These are phyloP conservation scores for Aspergillus calidoustus DNA, from an alignment of 2,329 filamentous ascomycete genomes.

Conservation along the genomic window DNA sequence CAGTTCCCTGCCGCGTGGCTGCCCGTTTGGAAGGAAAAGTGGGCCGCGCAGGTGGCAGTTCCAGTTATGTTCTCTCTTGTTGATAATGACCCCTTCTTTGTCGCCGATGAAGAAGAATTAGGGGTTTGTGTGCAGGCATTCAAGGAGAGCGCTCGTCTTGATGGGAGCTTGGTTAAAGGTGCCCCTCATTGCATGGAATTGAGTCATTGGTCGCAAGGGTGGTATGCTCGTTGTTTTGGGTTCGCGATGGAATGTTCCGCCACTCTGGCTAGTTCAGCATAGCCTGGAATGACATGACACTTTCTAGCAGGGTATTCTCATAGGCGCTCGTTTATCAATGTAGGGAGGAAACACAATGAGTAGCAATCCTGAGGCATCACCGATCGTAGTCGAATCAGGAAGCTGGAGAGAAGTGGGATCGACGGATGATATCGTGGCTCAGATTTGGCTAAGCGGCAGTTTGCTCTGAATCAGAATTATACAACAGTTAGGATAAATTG, in stretches of 20 bases:
- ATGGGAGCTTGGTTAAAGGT: conserved; percentile 8
- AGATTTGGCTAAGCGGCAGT: too few relatives aligned
- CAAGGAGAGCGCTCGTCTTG: conserved; percentile 1
- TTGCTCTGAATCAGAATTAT: too few relatives aligned
- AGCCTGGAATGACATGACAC: too few relatives aligned
- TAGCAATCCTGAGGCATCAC: too few relatives aligned
- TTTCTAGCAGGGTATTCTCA: too few relatives aligned
- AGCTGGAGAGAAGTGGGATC: too few relatives aligned
- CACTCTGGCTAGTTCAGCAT: neutral
- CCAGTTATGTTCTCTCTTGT: conserved; percentile 11
- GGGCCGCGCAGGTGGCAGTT: conserved; percentile 3
- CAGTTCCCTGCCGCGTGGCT: neutral
- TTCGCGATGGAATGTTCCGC: conserved; percentile 14
- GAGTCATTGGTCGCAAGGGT: conserved; percentile 17
- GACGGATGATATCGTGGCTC: too few relatives aligned
- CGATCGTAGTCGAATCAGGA: too few relatives aligned
- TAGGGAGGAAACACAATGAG: too few relatives aligned
- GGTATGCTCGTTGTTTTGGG: conserved; percentile 18
- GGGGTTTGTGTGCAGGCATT: conserved; percentile 1
- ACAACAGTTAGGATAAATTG: too few relatives aligned
- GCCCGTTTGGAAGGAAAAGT: conserved; percentile 5
- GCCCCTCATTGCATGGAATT: conserved; percentile 17
- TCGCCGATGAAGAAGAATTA: neutral
- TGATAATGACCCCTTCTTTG: conserved; percentile 8
- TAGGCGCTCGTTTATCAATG: too few relatives aligned